These are phyloP conservation scores for Cryphonectria carpinicola DNA, from an alignment of 2,329 filamentous ascomycete genomes.

Conservation along the genomic window DNA sequence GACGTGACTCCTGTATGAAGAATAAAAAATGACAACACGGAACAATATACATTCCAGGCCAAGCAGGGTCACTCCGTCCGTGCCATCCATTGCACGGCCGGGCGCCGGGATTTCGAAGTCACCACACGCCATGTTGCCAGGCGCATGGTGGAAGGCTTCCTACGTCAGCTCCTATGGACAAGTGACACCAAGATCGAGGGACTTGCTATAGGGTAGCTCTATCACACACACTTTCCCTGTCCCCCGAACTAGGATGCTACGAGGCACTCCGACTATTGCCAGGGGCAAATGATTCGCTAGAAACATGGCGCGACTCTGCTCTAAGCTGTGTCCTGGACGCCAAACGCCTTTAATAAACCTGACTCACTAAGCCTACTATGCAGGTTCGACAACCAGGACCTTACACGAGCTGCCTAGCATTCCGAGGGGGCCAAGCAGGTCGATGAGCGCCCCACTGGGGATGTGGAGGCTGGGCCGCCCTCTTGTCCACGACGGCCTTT, in stretches of 20 bases:
- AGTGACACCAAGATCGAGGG: not conserved
- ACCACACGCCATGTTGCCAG: not conserved
- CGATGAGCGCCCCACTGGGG: too few species aligned
- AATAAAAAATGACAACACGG: too few species aligned
- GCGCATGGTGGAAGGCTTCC: not conserved
- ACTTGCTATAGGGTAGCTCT: not conserved
- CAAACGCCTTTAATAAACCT: not conserved
- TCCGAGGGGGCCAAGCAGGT: not conserved
- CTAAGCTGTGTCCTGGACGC: not conserved
- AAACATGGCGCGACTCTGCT: too few species aligned
- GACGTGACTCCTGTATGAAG: too few species aligned
- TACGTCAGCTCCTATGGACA: not conserved
- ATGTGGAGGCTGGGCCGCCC: not conserved
- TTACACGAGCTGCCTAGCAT: not conserved
- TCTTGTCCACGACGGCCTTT: not conserved
- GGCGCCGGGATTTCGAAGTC: not conserved
- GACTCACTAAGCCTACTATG: not conserved
- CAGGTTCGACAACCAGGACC: not conserved
- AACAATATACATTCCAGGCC: not conserved
- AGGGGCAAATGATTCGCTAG: not conserved
- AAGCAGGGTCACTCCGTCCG: not conserved
- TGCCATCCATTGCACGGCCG: not conserved
- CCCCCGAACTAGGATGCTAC: not conserved
- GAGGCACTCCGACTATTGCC: not conserved
- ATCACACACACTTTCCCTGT: not conserved